Evolutionary conservation across 2,329 filamentous ascomycete genomes (phyloP).

Genomic region (Didymella arachidicola): DNA sequence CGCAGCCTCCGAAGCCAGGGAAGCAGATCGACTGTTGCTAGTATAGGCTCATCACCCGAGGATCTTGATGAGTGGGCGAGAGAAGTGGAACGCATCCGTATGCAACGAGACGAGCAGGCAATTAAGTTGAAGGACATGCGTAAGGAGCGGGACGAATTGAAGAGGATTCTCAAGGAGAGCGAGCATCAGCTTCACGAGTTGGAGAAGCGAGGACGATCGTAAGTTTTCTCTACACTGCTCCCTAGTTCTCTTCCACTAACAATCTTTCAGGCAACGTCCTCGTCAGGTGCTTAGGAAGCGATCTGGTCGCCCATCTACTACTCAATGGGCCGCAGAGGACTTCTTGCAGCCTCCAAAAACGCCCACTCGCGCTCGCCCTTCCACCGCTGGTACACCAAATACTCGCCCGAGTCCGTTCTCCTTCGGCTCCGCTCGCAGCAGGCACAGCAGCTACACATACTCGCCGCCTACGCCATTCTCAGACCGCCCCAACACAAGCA

Average conservation of each 20-base stretch:
- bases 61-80: constrained; percentile 41
- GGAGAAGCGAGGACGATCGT: constrained; percentile 29
- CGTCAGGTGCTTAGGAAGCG: constrained; percentile 30
- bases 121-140: constrained; percentile 46
- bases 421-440: constrained; percentile 21
- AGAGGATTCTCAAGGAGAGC: constrained; percentile 43
- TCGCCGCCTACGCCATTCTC: constrained; percentile 16
- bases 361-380: constrained; percentile 22
- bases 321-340: constrained; percentile 15
- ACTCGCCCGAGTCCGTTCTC: constrained; percentile 17
- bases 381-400: constrained; percentile 14
- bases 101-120: constrained; percentile 44
- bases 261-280: constrained; percentile 17
- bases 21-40: constrained; percentile 32
- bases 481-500: constrained; percentile 19
- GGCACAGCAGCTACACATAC: constrained; percentile 21
- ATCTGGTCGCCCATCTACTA: constrained; percentile 14
- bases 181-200: constrained; percentile 44
- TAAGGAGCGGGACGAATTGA: constrained; percentile 39
- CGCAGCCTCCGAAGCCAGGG: constrained; percentile 22
- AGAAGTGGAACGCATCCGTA: constrained; percentile 46
- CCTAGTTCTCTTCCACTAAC: neutral
- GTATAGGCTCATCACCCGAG: constrained; percentile 27
- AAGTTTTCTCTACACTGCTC: neutral
- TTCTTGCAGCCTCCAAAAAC: constrained; percentile 15